phyloP scores from a whole-genome alignment of 2,329 filamentous ascomycete genomes.

The Exserohilum rostratum region DNA sequence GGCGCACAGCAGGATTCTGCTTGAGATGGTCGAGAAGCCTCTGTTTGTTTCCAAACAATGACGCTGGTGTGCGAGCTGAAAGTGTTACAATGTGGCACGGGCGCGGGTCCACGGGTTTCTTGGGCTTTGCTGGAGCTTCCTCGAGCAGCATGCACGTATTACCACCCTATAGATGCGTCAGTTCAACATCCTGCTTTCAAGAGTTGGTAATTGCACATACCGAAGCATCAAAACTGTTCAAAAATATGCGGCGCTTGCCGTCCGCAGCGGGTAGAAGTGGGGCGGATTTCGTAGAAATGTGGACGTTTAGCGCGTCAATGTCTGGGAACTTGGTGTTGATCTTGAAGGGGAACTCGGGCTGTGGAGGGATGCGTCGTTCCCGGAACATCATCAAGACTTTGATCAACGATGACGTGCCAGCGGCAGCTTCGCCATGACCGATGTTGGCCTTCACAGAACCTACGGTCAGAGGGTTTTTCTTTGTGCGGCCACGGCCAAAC shows the following conservation, averaged over 20 bases:
- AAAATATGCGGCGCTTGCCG: background rate
- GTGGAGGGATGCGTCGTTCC: background rate
- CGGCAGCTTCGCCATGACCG: slow-evolving; percentile 16
- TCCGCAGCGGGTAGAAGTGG: background rate
- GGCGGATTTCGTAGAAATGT: background rate
- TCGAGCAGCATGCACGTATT: background rate
- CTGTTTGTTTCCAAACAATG: too few relatives aligned
- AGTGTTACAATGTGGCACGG: background rate
- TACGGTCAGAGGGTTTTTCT: slow-evolving; percentile 27
- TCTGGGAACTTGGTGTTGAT: background rate
- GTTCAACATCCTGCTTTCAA: too few relatives aligned
- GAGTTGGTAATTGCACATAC: too few relatives aligned
- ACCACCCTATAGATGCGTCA: too few relatives aligned
- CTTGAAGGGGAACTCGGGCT: background rate
- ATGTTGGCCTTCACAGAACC: slow-evolving; percentile 40
- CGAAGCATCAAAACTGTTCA: background rate
- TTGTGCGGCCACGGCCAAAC: slow-evolving; percentile 9
- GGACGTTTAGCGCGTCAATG: background rate
- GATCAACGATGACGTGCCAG: slow-evolving; percentile 37
- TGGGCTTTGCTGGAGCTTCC: background rate
- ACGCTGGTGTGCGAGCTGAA: background rate
- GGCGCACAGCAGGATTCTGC: too few relatives aligned
- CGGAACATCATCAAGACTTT: slow-evolving; percentile 45
- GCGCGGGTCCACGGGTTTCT: background rate
- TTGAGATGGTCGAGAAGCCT: too few relatives aligned